Percentiles rank a stretch among this genome's conserved stretches.
phyloP scores from a whole-genome alignment of 148 eudicot species.

The Vaccinium vitisidaea region DNA sequence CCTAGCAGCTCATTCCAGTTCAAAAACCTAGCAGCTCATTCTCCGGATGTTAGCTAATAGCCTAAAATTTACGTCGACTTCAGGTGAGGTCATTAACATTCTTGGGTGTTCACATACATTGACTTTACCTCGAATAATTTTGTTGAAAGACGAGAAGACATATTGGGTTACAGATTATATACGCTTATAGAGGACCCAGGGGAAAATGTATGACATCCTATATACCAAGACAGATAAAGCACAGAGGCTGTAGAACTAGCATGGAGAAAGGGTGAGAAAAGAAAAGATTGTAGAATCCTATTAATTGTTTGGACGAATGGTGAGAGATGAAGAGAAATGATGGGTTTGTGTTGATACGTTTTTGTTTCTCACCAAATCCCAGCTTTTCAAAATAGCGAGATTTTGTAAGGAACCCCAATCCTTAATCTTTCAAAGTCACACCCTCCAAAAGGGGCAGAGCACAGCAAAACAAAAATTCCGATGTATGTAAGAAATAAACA shows the following conservation, averaged over 20 bases:
- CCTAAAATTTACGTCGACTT: neutral
- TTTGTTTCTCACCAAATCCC: neutral
- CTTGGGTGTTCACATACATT: neutral
- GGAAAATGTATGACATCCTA: neutral
- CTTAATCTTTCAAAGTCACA: neutral
- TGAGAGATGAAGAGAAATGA: neutral
- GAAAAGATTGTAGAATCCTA: neutral
- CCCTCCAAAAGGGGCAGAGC: slow-evolving; percentile 2
- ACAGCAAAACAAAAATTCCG: neutral
- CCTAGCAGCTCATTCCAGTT: slow-evolving; percentile 5
- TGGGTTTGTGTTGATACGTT: neutral
- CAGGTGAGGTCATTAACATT: neutral
- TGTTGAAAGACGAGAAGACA: neutral
- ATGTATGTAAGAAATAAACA: neutral
- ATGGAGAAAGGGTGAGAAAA: neutral
- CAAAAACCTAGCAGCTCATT: slow-evolving; percentile 5
- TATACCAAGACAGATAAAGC: neutral
- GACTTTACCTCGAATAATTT: neutral
- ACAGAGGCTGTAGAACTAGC: neutral
- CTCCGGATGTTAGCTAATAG: neutral
- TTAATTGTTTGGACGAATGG: neutral
- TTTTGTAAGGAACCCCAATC: neutral
- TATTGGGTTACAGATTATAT: neutral
- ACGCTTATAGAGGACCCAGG: neutral
- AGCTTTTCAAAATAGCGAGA: neutral